Evolutionary conservation across 2,329 filamentous ascomycete genomes (phyloP).

Genomic region (Hypoxylon sp.): DNA sequence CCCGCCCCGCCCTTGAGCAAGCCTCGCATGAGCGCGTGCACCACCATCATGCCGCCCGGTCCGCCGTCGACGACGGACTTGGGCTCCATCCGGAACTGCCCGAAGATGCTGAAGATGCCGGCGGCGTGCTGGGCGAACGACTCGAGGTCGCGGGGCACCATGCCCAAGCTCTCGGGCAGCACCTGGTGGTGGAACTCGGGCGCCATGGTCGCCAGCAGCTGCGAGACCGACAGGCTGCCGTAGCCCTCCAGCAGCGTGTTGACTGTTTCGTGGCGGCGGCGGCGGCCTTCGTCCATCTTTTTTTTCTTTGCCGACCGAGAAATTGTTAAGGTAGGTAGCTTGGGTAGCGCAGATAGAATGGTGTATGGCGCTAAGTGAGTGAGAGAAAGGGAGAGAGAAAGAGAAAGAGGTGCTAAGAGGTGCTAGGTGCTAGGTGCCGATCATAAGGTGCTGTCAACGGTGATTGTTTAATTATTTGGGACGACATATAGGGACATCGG

Average conservation of each 20-base stretch:
- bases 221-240: slow-evolving; percentile 53
- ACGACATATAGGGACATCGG: slow-evolving; percentile 32
- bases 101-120: slow-evolving; percentile 57
- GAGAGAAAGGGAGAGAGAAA: too few species aligned
- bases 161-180: slow-evolving; percentile 55
- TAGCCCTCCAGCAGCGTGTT: slow-evolving; percentile 54
- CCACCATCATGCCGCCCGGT: slow-evolving; percentile 51
- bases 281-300: slow-evolving; percentile 29
- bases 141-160: slow-evolving; percentile 52
- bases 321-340: too few species aligned
- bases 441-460: slow-evolving; percentile 28
- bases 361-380: slow-evolving; percentile 2
- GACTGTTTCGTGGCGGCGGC: slow-evolving; percentile 34
- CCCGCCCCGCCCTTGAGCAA: slow-evolving; percentile 40
- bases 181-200: slow-evolving; percentile 55
- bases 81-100: slow-evolving; percentile 55
- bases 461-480: slow-evolving; percentile 14
- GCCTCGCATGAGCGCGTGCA: slow-evolving; percentile 54
- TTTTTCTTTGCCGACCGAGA: slow-evolving; percentile 20
- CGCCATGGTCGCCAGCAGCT: slow-evolving; percentile 53
- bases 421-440: slow-evolving; percentile 9
- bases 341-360: too few species aligned
- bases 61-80: slow-evolving; percentile 51
- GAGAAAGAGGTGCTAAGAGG: background rate
- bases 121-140: slow-evolving; percentile 55